Evolutionary conservation across 2,329 filamentous ascomycete genomes (phyloP), one percentile per base, ranked within the genome.

Genomic region (Alternaria solani): DNA sequence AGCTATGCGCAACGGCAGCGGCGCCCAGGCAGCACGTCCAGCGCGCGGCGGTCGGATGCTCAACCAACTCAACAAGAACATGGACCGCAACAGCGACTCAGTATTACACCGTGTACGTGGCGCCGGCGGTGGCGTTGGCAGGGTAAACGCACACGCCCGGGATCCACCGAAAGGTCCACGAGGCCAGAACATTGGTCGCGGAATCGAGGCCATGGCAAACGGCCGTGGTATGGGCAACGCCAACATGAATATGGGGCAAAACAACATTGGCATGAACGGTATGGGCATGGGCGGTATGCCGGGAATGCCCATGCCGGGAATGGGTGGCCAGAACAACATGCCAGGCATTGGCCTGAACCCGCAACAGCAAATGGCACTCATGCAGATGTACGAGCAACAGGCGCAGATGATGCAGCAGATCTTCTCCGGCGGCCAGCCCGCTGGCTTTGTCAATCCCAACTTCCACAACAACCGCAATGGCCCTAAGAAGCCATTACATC

Each of bases 321-420:
- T 76, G 72, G 78, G 74, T 51, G 55, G 53, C 30, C 80, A 80
- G 75, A 81, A 80, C 59, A 79, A 79, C 52, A 84, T 81, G 78
- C 73, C 75, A 32, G 81, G 85, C 68, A 83, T 84, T 28, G 58
- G 58, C 69, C 86, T 90, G 83, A 88, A 80, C 79, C 81, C 87
- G 77, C 82, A 91, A 81, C 85, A 92, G 80, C 84, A 94, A 74
- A 88, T 92, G 83, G 87, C 91, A 59, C 83, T 93, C 55, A 89
- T 91, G 82, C 85, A 88, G 42, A 86, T 96, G 81, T 86, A 95
- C 65, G 92, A 96, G 79, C 91, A 96, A 75, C 92, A 96, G 74
- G 92, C 91, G 51, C 88, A 90, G 61, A 76, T 79, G 71, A 77
- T 78, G 75, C 75, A 78, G 62, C 75, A 78, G 51, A 75, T 78